A percentile compares a stretch with the other conserved stretches of the same genome.
phyloP scores from a whole-genome alignment of 2,329 filamentous ascomycete genomes.

The Paradendryphiella salina region DNA sequence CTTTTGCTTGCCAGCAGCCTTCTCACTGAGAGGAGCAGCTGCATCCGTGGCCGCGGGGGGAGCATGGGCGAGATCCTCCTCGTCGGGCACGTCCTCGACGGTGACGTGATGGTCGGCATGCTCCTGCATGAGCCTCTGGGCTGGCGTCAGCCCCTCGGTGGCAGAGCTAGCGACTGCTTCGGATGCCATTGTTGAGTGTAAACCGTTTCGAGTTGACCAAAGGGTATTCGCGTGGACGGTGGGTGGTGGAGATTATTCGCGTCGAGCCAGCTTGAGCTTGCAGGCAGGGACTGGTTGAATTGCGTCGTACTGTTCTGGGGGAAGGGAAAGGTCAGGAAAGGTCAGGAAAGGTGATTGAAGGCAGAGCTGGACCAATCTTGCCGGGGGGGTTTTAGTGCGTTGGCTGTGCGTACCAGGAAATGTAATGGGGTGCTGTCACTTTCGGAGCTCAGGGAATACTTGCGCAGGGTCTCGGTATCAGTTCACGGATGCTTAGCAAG shows the following conservation, averaged over 20 bases:
- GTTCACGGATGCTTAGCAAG: slow-evolving; percentile 5
- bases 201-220: slow-evolving; percentile 46
- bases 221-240: slow-evolving; percentile 43
- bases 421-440: slow-evolving; percentile 12
- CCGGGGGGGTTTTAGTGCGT: slow-evolving; percentile 6
- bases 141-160: slow-evolving; percentile 45
- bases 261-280: slow-evolving; percentile 34
- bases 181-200: slow-evolving; percentile 46
- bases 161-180: slow-evolving; percentile 42
- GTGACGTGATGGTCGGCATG: slow-evolving; percentile 66
- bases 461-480: slow-evolving; percentile 8
- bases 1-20: slow-evolving; percentile 71
- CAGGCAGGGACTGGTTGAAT: not conserved
- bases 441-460: slow-evolving; percentile 6
- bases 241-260: slow-evolving; percentile 30
- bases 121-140: slow-evolving; percentile 66
- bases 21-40: slow-evolving; percentile 57
- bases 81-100: slow-evolving; percentile 80
- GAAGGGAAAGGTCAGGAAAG: not conserved
- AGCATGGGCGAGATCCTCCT: slow-evolving; percentile 68
- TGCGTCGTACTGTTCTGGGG: not conserved
- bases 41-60: slow-evolving; percentile 46
- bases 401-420: slow-evolving; percentile 12
- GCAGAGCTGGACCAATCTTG: not conserved
- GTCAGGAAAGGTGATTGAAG: slow-evolving; percentile 2